These are phyloP conservation scores for Asterionellopsis glacialis DNA, from an alignment of 108 stramenopile genomes.

Conservation along the genomic window DNA sequence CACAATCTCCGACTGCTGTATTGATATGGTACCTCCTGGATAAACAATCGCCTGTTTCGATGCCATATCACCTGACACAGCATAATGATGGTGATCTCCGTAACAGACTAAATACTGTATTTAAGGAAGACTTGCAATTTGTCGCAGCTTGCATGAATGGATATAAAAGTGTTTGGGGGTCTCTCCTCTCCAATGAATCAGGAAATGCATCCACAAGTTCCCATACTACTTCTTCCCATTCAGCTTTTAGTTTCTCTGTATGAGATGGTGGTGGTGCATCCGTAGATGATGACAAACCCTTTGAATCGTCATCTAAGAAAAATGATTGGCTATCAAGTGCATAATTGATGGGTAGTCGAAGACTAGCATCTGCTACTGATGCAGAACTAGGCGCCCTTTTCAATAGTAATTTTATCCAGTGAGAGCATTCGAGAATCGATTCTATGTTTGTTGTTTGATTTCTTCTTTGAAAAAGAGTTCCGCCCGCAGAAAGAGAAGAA, in stretches of 20 bases:
- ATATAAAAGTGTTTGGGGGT: conserved; percentile 46
- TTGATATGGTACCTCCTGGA: no score
- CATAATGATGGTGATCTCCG: conserved; percentile 16
- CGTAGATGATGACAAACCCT: background rate
- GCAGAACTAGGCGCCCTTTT: conserved; percentile 10
- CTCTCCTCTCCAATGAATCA: conserved; percentile 18
- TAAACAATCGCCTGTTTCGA: no score
- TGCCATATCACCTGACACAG: no score
- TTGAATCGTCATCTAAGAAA: background rate
- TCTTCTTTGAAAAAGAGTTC: no score
- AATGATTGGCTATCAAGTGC: conserved; percentile 1
- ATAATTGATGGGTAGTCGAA: conserved; percentile 32
- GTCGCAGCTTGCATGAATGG: conserved; percentile 70
- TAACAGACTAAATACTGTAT: conserved; percentile 21
- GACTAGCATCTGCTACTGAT: conserved; percentile 2
- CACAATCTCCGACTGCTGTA: no score
- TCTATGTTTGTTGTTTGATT: no score
- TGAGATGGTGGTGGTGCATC: no score
- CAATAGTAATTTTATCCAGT: conserved; percentile 14
- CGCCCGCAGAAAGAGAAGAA: no score
- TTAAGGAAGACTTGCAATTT: conserved; percentile 8
- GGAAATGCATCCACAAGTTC: conserved; percentile 19
- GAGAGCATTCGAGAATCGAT: conserved; percentile 17
- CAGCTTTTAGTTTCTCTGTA: background rate
- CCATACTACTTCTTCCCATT: conserved; percentile 5